Evolutionary conservation across 2,329 filamentous ascomycete species (phyloP).

Genomic region (Fusarium scirpi): DNA sequence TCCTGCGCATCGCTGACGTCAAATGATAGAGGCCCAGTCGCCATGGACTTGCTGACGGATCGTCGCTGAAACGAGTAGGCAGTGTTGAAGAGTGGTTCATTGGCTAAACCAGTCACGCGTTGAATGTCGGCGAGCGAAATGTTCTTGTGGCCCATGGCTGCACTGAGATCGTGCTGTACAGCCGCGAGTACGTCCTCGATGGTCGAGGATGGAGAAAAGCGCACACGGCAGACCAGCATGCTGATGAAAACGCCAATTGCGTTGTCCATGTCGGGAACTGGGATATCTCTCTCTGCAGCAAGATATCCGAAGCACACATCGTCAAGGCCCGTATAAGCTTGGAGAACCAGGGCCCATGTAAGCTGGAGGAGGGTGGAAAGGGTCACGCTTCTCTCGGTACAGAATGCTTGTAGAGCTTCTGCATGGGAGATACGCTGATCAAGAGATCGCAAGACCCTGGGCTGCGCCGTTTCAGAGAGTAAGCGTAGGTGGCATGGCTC

Average conservation of each 20-base stretch:
- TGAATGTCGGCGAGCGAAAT: conserved; percentile 25
- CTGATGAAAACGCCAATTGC: conserved; percentile 37
- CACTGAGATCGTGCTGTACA: conserved; percentile 10
- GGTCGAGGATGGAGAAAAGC: not conserved
- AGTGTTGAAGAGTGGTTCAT: conserved; percentile 37
- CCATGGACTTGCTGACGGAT: conserved; percentile 29
- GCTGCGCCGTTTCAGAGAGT: not conserved
- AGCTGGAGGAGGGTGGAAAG: conserved; percentile 30
- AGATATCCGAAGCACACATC: conserved; percentile 35
- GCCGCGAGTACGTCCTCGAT: not conserved
- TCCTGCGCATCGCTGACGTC: conserved; percentile 29
- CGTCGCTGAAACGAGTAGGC: conserved; percentile 41
- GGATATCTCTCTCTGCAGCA: conserved; percentile 14
- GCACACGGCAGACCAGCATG: conserved; percentile 29
- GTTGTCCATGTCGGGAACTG: conserved; percentile 2
- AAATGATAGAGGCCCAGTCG: conserved; percentile 22
- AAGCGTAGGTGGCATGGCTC: conserved; percentile 8
- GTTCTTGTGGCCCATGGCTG: conserved; percentile 22
- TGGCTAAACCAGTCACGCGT: not conserved
- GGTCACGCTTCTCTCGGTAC: conserved; percentile 13
- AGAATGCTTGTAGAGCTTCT: not conserved
- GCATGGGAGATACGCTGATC: conserved; percentile 8
- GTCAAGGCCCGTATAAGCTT: conserved; percentile 30
- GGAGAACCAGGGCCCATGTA: conserved; percentile 30
- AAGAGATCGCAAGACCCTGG: conserved; percentile 17